Conservation (phyloP, 805 yeast genomes). For the Metschnikowia corniflorae region DNA sequence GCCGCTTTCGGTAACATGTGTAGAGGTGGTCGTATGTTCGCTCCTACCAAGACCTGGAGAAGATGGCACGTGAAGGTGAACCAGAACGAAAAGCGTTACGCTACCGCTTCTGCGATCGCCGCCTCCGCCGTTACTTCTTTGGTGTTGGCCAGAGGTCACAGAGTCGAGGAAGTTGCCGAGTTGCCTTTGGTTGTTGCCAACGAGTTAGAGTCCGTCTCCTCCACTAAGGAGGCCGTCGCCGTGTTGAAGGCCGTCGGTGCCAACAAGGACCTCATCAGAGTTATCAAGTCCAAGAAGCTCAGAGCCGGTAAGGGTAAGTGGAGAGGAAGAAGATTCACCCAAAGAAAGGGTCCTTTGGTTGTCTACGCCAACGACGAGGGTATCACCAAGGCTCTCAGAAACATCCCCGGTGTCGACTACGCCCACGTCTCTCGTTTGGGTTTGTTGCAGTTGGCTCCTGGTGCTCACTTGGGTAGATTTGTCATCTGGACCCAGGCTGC, state of each 20-base stretch:
- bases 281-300: conserved; percentile 95
- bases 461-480: conserved; percentile 99
- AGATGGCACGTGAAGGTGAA: conserved; percentile 99
- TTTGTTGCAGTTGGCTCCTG: conserved; percentile 98
- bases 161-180: conserved; percentile 96
- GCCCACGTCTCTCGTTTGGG: conserved; percentile 88
- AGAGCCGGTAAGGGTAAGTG: conserved; percentile 99
- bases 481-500: conserved; percentile 99
- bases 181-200: conserved; percentile 95
- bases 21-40: conserved; percentile 99
- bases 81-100: conserved; percentile 99
- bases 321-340: conserved; percentile 99
- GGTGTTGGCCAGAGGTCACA: conserved; percentile 99
- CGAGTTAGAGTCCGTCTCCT: conserved; percentile 87
- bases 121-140: conserved; percentile 98
- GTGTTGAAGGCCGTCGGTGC: conserved; percentile 98
- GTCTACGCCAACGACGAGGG: conserved; percentile 98
- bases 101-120: conserved; percentile 99
- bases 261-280: conserved; percentile 96
- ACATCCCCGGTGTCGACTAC: conserved; percentile 99
- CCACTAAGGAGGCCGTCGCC: conserved; percentile 99
- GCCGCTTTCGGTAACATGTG: conserved; percentile 99
- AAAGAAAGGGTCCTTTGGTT: conserved; percentile 99
- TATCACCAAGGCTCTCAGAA: conserved; percentile 97
- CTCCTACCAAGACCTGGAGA: conserved; percentile 99